These are phyloP conservation scores for Fusarium pseudocircinatum DNA, from an alignment of 2,329 filamentous ascomycete genomes.

Conservation along the genomic window DNA sequence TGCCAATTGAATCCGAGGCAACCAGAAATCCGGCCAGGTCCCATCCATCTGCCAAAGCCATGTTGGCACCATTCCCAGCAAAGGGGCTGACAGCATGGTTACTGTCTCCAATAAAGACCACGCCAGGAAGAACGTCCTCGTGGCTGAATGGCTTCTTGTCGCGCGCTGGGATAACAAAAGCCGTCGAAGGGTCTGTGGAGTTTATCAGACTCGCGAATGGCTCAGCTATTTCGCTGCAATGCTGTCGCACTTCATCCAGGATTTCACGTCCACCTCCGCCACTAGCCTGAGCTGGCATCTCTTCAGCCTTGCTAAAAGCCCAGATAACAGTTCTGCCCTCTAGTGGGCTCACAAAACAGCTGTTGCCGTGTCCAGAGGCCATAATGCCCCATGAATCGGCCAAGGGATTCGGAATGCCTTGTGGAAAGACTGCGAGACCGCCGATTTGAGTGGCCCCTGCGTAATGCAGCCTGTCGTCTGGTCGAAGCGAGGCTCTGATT, in stretches of 20 bases:
- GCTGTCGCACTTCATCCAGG: background rate
- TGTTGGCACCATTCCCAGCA: background rate
- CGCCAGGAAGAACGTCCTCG: background rate
- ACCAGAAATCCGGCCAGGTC: background rate
- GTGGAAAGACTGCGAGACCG: background rate
- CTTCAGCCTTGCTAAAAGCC: background rate
- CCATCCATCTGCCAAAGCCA: background rate
- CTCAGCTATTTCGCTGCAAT: background rate
- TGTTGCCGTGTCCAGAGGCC: background rate
- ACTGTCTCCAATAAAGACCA: background rate
- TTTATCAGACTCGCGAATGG: background rate
- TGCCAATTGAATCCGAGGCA: background rate
- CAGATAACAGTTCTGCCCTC: background rate
- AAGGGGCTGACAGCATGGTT: background rate
- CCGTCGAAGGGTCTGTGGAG: background rate
- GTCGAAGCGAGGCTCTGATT: background rate
- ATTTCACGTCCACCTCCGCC: background rate
- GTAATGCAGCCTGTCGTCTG: background rate
- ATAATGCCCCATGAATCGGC: background rate
- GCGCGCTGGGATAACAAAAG: background rate
- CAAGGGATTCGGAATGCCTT: background rate
- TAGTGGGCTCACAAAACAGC: background rate
- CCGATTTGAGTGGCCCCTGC: background rate
- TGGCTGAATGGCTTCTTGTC: background rate
- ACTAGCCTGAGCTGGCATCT: background rate